phyloP scores from a whole-genome alignment of 495 filamentous ascomycete species.

The Talaromyces ruber region DNA sequence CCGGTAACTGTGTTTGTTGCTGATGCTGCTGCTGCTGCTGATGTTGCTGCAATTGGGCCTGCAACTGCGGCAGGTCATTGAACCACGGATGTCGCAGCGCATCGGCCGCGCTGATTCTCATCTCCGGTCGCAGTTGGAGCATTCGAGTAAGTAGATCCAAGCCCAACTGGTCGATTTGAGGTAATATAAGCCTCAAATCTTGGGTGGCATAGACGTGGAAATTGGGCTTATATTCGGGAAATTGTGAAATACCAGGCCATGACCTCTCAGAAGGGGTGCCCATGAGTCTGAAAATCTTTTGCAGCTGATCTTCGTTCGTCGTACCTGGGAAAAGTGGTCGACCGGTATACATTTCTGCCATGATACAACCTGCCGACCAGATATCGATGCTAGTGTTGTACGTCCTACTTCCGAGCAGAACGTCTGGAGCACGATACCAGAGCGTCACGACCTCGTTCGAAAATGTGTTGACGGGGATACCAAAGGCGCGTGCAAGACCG shows the following conservation, averaged over 20 bases:
- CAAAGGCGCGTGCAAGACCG: conserved; percentile 84
- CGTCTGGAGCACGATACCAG: conserved; percentile 93
- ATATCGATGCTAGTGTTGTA: conserved; percentile 98
- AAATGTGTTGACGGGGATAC: conserved; percentile 97
- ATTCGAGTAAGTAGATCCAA: conserved; percentile 81
- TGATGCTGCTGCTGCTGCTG: conserved; percentile 28
- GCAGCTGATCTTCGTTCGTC: conserved; percentile 90
- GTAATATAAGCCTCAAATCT: conserved; percentile 73
- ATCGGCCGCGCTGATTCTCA: conserved; percentile 76
- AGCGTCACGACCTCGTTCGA: conserved; percentile 96
- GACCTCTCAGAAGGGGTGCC: conserved; percentile 86
- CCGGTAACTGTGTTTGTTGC: conserved; percentile 22
- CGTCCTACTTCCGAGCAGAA: conserved; percentile 80
- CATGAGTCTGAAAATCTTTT: conserved; percentile 96
- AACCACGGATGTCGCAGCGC: conserved; percentile 92
- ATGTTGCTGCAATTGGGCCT: conserved; percentile 41
- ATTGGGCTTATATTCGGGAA: conserved; percentile 89
- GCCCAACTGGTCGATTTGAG: conserved; percentile 78
- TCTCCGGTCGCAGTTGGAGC: conserved; percentile 88
- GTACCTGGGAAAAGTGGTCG: conserved; percentile 90
- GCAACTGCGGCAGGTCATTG: conserved; percentile 47
- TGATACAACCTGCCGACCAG: conserved; percentile 96
- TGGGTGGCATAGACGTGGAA: conserved; percentile 96
- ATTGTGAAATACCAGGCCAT: conserved; percentile 84
- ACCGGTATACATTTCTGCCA: conserved; percentile 97